A percentile compares a stretch with the other conserved stretches of the same genome.
Evolutionary conservation across 208 protist genomes (phyloP).

Genomic region (Crithidia mellificae): DNA sequence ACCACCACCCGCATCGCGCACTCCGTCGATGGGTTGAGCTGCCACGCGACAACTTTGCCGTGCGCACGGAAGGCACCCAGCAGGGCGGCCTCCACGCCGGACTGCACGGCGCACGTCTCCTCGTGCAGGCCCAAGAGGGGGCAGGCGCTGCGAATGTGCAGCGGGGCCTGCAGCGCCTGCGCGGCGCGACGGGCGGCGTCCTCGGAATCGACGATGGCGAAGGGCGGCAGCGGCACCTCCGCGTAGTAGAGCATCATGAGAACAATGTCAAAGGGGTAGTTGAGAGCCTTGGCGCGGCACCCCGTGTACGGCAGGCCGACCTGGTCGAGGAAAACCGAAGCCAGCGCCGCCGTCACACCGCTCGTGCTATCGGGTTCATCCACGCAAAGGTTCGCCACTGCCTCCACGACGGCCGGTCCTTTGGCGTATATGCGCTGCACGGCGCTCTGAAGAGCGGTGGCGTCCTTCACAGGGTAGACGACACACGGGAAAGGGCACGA

Average conservation of each 20-base stretch:
- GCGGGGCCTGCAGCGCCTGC: conserved; percentile 30
- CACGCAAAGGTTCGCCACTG: conserved; percentile 58
- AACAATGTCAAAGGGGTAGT: conserved; percentile 62
- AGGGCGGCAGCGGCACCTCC: conserved; percentile 57
- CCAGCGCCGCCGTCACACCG: conserved; percentile 35
- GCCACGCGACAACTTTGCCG: conserved; percentile 50
- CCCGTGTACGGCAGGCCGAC: conserved; percentile 47
- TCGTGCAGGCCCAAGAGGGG: conserved; percentile 7
- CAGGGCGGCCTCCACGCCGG: conserved; percentile 9
- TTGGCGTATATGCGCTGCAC: conserved; percentile 38
- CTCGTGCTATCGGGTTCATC: conserved; percentile 33
- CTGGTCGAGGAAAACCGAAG: conserved; percentile 52
- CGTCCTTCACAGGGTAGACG: conserved; percentile 39
- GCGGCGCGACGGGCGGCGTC: conserved; percentile 33
- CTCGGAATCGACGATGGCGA: conserved; percentile 40
- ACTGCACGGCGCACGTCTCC: conserved; percentile 11
- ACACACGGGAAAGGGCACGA: conserved; percentile 29
- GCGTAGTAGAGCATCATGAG: conserved; percentile 85
- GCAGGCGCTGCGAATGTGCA: conserved; percentile 34
- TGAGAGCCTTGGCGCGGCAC: conserved; percentile 50
- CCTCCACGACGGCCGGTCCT: conserved; percentile 5
- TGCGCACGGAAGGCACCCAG: conserved; percentile 14
- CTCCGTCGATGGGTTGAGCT: conserved; percentile 25
- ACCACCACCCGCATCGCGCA: conserved; percentile 20
- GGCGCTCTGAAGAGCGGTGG: conserved; percentile 33